Conservation (phyloP, 73 alveolate species). For the Stentor coeruleus region DNA sequence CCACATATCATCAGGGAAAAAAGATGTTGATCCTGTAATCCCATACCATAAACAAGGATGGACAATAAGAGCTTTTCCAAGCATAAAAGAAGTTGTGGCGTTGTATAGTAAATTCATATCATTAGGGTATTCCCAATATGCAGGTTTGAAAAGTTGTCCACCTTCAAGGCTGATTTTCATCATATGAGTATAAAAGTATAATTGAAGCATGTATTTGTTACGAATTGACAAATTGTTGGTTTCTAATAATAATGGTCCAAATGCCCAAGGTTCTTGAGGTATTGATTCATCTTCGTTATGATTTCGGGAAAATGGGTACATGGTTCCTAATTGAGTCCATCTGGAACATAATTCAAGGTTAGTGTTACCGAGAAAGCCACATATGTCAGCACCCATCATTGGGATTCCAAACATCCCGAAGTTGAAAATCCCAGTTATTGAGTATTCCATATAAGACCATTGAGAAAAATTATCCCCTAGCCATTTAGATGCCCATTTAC, state of each 20-base stretch:
- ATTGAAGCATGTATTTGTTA: constrained; percentile 77
- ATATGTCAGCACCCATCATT: constrained; percentile 92
- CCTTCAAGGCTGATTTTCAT: constrained; percentile 52
- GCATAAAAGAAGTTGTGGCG: constrained; percentile 31
- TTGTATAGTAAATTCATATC: constrained; percentile 27
- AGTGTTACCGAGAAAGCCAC: constrained; percentile 86
- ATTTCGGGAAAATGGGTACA: constrained; percentile 88
- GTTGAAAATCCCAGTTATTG: constrained; percentile 85
- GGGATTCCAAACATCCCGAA: constrained; percentile 96
- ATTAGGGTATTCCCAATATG: constrained; percentile 77
- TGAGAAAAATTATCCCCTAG: constrained; percentile 86
- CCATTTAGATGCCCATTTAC: constrained; percentile 86
- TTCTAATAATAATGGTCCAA: not conserved
- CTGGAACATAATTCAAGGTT: constrained; percentile 70
- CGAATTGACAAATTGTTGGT: constrained; percentile 64
- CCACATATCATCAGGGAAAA: constrained; percentile 23
- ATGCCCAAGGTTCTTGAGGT: constrained; percentile 41
- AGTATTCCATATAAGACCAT: constrained; percentile 72
- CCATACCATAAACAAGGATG: constrained; percentile 29
- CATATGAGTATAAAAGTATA: constrained; percentile 75
- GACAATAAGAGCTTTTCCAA: constrained; percentile 45
- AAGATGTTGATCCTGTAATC: not conserved
- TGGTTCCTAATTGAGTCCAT: constrained; percentile 76
- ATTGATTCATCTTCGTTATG: constrained; percentile 51
- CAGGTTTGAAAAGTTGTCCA: constrained; percentile 84